A percentile compares a stretch with the other conserved stretches of the same genome.
Evolutionary conservation across 345 rosid genomes (phyloP).

Genomic region (Citrus mangshanensis): DNA sequence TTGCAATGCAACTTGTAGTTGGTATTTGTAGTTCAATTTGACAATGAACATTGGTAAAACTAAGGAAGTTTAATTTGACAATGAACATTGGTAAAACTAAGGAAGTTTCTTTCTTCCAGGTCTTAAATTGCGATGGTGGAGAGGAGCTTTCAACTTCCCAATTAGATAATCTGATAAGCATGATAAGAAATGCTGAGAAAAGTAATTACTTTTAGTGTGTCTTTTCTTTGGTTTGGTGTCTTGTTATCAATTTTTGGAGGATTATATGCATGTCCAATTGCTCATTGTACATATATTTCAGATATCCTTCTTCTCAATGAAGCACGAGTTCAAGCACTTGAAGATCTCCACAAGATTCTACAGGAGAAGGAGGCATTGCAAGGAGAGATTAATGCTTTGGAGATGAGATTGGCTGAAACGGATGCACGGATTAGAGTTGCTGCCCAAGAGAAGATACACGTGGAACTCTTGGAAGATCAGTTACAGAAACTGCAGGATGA

Average conservation of each 20-base stretch:
- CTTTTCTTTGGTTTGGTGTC: not conserved
- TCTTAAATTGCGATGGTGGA: constrained; percentile 39
- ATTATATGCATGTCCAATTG: not conserved
- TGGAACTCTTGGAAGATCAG: constrained; percentile 67
- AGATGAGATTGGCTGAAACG: constrained; percentile 77
- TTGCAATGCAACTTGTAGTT: not conserved
- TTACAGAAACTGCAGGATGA: constrained; percentile 63
- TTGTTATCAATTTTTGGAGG: not conserved
- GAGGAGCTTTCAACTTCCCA: constrained; percentile 47
- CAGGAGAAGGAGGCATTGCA: constrained; percentile 74
- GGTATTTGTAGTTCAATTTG: not conserved
- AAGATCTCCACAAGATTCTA: constrained; percentile 62
- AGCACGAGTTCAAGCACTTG: constrained; percentile 74
- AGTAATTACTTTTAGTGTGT: constrained; percentile 36
- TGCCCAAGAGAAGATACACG: constrained; percentile 71
- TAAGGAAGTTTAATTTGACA: not conserved
- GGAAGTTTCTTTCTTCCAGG: constrained; percentile 38
- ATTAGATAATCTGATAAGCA: constrained; percentile 57
- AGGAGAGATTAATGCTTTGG: constrained; percentile 63
- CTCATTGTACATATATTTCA: constrained; percentile 26
- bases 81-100: not conserved
- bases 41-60: not conserved
- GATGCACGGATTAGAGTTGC: constrained; percentile 81
- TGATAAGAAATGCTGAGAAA: constrained; percentile 84
- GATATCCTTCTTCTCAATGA: constrained; percentile 82